Percentiles rank a stretch among this genome's conserved stretches.
Conservation (phyloP, 2,329 filamentous ascomycete genomes). For the Penicillium sp. region DNA sequence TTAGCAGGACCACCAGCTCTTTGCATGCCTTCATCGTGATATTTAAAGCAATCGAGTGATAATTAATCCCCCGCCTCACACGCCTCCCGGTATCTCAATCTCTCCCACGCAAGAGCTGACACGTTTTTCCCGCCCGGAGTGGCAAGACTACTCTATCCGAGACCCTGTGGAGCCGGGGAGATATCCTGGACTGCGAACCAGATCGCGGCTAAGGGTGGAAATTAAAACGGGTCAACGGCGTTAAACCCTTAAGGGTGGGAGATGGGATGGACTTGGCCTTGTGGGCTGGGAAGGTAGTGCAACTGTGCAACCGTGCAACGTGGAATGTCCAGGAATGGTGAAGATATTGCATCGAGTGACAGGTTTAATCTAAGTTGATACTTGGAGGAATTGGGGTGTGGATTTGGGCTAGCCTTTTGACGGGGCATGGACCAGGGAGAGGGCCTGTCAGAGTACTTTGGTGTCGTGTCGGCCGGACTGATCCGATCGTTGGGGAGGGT, state of each 20-base stretch:
- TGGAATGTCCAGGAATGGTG: neutral
- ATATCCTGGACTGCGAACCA: conserved; percentile 25
- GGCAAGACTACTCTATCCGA: conserved; percentile 23
- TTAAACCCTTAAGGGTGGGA: neutral
- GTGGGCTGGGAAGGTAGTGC: neutral
- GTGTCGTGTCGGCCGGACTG: neutral
- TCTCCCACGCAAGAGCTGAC: conserved; percentile 8
- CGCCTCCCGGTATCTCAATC: too few relatives aligned
- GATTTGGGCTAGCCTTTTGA: neutral
- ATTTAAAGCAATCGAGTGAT: neutral
- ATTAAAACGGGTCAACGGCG: conserved; percentile 18
- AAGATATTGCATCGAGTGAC: neutral
- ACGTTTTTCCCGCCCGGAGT: conserved; percentile 13
- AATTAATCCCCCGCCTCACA: too few relatives aligned
- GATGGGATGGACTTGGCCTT: neutral
- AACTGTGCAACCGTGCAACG: neutral
- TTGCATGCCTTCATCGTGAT: neutral
- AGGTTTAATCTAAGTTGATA: neutral
- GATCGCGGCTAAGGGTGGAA: conserved; percentile 22
- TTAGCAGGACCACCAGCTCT: neutral
- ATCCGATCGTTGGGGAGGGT: neutral
- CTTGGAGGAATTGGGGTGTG: neutral
- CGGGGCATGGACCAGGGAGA: neutral
- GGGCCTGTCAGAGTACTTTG: neutral
- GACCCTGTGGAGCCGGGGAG: conserved; percentile 21